A percentile compares a stretch with the other conserved stretches of the same genome.
Evolutionary conservation across 2,329 filamentous ascomycete genomes (phyloP).

Genomic region (Ilyonectria sp.): DNA sequence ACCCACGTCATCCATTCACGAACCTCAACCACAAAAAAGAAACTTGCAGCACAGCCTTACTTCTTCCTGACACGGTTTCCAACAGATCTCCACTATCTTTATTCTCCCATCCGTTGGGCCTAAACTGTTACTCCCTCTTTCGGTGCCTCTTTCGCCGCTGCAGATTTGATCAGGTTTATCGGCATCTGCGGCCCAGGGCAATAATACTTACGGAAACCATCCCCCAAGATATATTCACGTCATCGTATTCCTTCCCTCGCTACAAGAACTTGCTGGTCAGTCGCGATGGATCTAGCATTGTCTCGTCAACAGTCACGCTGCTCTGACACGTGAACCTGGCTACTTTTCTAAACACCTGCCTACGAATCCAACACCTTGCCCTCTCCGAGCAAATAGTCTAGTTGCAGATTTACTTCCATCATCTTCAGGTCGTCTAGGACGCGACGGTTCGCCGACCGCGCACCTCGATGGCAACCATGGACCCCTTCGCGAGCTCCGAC

Average conservation of each 20-base stretch:
- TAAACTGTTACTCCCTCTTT: background rate
- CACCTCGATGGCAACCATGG: constrained; percentile 34
- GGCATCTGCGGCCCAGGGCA: constrained; percentile 26
- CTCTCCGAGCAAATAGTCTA: constrained; percentile 8
- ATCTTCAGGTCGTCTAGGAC: background rate
- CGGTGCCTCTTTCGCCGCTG: background rate
- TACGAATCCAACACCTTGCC: constrained; percentile 5
- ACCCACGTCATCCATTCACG: constrained; percentile 18
- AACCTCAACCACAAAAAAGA: background rate
- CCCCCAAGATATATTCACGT: background rate
- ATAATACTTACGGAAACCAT: constrained; percentile 2
- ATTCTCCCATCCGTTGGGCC: background rate
- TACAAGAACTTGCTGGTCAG: constrained; percentile 20
- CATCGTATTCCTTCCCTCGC: constrained; percentile 23
- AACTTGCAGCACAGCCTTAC: background rate
- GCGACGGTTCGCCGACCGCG: constrained; percentile 1
- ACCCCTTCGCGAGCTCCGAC: constrained; percentile 29
- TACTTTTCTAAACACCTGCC: constrained; percentile 22
- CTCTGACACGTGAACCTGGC: constrained; percentile 41
- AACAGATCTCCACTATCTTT: background rate
- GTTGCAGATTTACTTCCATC: constrained; percentile 30
- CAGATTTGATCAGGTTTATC: background rate
- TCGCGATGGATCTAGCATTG: constrained; percentile 42
- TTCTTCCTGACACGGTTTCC: background rate
- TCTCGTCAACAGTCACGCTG: constrained; percentile 30